A percentile compares a stretch with the other conserved stretches of the same genome.
phyloP scores from a whole-genome alignment of 2,329 filamentous ascomycete species.

The Phyllosticta citribraziliensis region DNA sequence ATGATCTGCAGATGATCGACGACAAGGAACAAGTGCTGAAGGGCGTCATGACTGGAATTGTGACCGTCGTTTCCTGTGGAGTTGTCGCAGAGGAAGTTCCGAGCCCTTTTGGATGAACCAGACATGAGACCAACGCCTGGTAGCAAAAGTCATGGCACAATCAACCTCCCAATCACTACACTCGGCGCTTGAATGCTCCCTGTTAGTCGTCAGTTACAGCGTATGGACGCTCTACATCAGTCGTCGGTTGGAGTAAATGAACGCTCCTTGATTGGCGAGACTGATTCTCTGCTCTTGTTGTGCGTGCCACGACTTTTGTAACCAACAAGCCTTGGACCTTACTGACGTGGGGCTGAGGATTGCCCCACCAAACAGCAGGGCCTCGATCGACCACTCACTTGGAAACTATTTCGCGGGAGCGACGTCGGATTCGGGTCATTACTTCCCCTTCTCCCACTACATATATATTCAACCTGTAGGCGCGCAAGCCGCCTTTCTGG shows the following conservation, averaged over 20 bases:
- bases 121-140: too few species aligned
- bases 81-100: background rate
- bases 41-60: background rate
- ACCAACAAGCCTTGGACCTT: background rate
- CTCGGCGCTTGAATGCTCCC: too few species aligned
- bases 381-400: background rate
- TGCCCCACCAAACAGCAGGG: background rate
- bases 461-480: background rate
- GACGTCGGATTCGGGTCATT: background rate
- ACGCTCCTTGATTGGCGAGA: too few species aligned
- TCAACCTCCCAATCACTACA: too few species aligned
- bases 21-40: background rate
- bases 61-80: background rate
- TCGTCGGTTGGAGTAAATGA: too few species aligned
- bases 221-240: too few species aligned
- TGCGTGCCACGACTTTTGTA: too few species aligned
- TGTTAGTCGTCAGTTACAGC: too few species aligned
- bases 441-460: background rate
- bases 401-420: background rate
- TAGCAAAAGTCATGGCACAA: too few species aligned
- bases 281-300: too few species aligned
- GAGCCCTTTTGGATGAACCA: background rate
- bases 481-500: background rate
- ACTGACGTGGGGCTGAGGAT: background rate
- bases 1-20: background rate